These are phyloP conservation scores for Elsinoe arachidis DNA, from an alignment of 2,329 filamentous ascomycete species.

Conservation along the genomic window DNA sequence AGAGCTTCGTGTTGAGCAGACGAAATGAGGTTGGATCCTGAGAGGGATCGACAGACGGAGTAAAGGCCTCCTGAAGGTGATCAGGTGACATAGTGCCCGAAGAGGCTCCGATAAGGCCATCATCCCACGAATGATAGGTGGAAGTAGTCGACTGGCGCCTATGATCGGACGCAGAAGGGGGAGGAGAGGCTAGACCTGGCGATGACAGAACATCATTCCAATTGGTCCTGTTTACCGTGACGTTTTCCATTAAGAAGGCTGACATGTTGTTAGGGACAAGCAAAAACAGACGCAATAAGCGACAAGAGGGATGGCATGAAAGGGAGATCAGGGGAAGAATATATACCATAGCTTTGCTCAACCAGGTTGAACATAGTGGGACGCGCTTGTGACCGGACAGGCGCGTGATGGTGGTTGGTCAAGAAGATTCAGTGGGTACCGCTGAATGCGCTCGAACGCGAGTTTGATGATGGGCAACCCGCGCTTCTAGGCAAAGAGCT, in stretches of 20 bases:
- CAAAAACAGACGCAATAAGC: neutral
- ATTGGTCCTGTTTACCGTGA: neutral
- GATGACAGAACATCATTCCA: neutral
- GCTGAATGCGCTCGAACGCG: neutral
- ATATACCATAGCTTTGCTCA: slow-evolving; percentile 2
- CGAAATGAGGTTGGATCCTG: neutral
- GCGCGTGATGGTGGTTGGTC: slow-evolving; percentile 7
- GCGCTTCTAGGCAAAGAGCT: neutral
- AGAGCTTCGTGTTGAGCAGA: neutral
- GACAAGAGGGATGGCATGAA: neutral
- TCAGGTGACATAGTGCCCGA: neutral
- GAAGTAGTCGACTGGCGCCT: neutral
- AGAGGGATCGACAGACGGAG: neutral
- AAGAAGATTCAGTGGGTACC: neutral
- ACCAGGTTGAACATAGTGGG: neutral
- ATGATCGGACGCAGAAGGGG: neutral
- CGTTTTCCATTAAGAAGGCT: neutral
- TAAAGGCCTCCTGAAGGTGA: neutral
- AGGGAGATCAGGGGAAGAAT: neutral
- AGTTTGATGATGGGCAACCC: neutral
- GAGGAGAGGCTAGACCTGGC: neutral
- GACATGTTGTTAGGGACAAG: neutral
- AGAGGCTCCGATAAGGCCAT: neutral
- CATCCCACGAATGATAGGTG: neutral
- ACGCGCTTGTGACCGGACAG: neutral